Conservation (phyloP, 164 flowering plant species). For the Stephania japonica region DNA sequence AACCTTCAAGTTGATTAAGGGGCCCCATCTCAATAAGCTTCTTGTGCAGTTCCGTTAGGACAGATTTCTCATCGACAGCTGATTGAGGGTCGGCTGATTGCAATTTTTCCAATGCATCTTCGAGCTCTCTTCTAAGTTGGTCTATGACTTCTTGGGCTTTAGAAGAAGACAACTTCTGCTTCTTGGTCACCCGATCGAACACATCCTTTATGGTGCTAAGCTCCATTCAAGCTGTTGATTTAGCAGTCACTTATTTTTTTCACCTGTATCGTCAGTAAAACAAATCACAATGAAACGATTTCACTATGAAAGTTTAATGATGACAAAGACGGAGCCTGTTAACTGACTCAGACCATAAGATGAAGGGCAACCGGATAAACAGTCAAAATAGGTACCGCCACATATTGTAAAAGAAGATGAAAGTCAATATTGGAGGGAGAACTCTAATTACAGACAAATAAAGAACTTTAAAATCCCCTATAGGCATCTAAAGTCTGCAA, state of each 20-base stretch:
- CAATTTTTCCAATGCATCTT: slow-evolving; percentile 37
- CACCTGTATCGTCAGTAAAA: slow-evolving; percentile 8
- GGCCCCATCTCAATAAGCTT: slow-evolving; percentile 47
- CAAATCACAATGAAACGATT: slow-evolving; percentile 4
- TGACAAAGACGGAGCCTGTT: neutral
- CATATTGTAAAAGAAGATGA: neutral
- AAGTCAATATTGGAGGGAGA: neutral
- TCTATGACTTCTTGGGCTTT: slow-evolving; percentile 68
- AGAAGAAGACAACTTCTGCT: slow-evolving; percentile 62
- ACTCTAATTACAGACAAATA: neutral
- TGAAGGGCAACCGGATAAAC: neutral
- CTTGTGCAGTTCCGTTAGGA: slow-evolving; percentile 49
- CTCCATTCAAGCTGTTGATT: slow-evolving; percentile 44
- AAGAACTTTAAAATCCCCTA: neutral
- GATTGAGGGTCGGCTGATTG: slow-evolving; percentile 25
- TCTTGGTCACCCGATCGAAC: slow-evolving; percentile 80
- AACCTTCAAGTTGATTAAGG: slow-evolving; percentile 49
- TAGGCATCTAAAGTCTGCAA: neutral
- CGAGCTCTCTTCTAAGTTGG: slow-evolving; percentile 50
- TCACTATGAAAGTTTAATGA: neutral
- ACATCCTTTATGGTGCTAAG: slow-evolving; percentile 68
- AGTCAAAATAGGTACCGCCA: neutral
- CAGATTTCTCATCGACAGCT: slow-evolving; percentile 26
- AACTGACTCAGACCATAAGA: neutral
- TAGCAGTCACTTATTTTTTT: neutral